These are phyloP conservation scores for Lactifluus piperatus DNA, from an alignment of 768 basidiomycete species.

Conservation along the genomic window DNA sequence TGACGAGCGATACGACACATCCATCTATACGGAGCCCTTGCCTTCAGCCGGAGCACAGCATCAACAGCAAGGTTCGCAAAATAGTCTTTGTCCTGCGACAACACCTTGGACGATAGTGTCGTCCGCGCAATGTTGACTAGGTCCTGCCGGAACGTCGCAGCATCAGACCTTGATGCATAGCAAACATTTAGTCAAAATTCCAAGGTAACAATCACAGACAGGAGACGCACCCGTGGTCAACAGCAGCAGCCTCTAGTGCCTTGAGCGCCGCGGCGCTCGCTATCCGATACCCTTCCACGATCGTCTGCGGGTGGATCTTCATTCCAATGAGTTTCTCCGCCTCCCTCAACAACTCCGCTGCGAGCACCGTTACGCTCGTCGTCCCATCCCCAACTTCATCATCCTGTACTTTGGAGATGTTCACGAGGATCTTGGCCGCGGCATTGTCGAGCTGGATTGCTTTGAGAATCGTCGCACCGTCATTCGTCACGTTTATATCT, in stretches of 20 bases:
- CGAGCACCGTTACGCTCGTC: conserved; percentile 84
- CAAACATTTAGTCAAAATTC: background rate
- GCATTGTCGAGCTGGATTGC: conserved; percentile 97
- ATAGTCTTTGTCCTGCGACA: conserved; percentile 95
- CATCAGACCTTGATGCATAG: conserved; percentile 46
- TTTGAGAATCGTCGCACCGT: conserved; percentile 97
- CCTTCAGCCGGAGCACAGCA: conserved; percentile 89
- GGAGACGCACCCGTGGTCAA: conserved; percentile 70
- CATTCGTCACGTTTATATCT: conserved; percentile 95
- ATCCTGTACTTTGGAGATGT: conserved; percentile 99
- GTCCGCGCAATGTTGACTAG: conserved; percentile 95
- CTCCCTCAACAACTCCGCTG: conserved; percentile 85
- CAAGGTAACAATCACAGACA: background rate
- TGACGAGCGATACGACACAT: background rate
- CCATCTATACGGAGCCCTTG: conserved; percentile 21
- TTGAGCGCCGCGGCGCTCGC: conserved; percentile 78
- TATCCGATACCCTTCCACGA: conserved; percentile 93
- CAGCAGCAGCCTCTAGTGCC: conserved; percentile 74
- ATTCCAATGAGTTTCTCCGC: conserved; percentile 89
- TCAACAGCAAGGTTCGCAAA: conserved; percentile 97
- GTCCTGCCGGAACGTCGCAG: conserved; percentile 72
- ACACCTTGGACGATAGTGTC: conserved; percentile 91
- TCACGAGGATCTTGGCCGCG: conserved; percentile 97
- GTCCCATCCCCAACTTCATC: conserved; percentile 98
- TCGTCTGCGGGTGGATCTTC: conserved; percentile 97